These are phyloP conservation scores for Tetraselmis chui DNA, from an alignment of 139 green algal genomes.

Conservation along the genomic window DNA sequence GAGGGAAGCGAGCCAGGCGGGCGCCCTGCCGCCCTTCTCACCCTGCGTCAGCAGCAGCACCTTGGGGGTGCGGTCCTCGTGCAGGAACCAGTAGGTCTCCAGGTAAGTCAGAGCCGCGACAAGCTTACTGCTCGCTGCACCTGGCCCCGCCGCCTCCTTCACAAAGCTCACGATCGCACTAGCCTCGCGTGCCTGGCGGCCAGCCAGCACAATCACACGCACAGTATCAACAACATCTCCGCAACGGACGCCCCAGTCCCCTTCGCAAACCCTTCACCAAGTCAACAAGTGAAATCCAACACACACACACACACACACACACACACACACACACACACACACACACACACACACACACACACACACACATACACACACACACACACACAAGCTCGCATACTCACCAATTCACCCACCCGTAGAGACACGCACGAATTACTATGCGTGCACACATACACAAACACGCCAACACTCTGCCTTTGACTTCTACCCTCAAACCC, in stretches of 20 bases:
- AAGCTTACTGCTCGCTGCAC: neutral
- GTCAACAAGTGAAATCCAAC: too few species aligned
- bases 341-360: too few species aligned
- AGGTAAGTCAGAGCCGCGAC: neutral
- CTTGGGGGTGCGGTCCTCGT: neutral
- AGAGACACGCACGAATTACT: slow-evolving; percentile 41
- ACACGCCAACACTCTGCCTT: slow-evolving; percentile 46
- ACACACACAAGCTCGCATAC: slow-evolving; percentile 31
- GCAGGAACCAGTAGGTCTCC: neutral
- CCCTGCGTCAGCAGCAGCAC: neutral
- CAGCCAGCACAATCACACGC: too few species aligned
- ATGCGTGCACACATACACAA: slow-evolving; percentile 15
- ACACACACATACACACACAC: neutral
- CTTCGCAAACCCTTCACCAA: too few species aligned
- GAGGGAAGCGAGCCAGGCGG: neutral
- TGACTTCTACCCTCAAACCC: slow-evolving; percentile 57
- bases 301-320: too few species aligned
- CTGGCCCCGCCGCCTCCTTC: neutral
- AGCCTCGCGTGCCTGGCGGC: neutral
- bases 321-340: too few species aligned
- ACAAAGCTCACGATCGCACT: neutral
- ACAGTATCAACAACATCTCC: too few species aligned
- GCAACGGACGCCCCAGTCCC: too few species aligned
- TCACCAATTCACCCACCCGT: slow-evolving; percentile 38
- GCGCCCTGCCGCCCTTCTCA: neutral